A percentile compares a stretch with the other conserved stretches of the same genome.
These are phyloP conservation scores for Corinectria fuckeliana DNA, from an alignment of 2,329 filamentous ascomycete species.

Conservation along the genomic window DNA sequence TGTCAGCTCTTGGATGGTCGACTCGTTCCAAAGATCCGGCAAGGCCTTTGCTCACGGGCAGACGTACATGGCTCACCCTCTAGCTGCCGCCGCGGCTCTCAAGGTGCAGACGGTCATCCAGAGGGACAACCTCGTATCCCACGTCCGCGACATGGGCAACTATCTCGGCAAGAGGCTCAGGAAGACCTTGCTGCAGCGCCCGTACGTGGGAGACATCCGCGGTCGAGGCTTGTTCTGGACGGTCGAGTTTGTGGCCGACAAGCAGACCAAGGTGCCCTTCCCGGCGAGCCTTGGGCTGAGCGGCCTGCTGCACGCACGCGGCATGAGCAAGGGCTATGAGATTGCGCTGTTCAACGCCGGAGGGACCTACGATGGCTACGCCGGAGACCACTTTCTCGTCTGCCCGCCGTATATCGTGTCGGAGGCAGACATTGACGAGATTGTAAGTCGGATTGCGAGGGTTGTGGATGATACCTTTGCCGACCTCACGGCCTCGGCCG, in stretches of 20 bases:
- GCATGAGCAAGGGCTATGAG: slow-evolving; percentile 30
- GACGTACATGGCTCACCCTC: slow-evolving; percentile 34
- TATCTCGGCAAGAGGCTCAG: slow-evolving; percentile 28
- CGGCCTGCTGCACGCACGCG: slow-evolving; percentile 20
- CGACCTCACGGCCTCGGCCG: slow-evolving; percentile 13
- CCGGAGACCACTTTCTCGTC: slow-evolving; percentile 29
- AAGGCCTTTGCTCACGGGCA: slow-evolving; percentile 17
- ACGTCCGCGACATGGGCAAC: slow-evolving; percentile 20
- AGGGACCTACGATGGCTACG: slow-evolving; percentile 32
- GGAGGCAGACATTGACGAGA: slow-evolving; percentile 25
- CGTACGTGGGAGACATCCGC: slow-evolving; percentile 30
- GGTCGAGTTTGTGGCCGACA: slow-evolving; percentile 32
- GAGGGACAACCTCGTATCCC: slow-evolving; percentile 29
- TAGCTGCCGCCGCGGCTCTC: slow-evolving; percentile 36
- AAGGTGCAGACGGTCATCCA: slow-evolving; percentile 36
- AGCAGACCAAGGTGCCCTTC: slow-evolving; percentile 27
- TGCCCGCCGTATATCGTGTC: slow-evolving; percentile 29
- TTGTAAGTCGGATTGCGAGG: slow-evolving; percentile 24
- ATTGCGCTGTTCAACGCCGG: slow-evolving; percentile 31
- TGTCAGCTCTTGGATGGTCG: slow-evolving; percentile 8
- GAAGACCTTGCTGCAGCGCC: slow-evolving; percentile 7
- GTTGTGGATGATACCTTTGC: slow-evolving; percentile 29
- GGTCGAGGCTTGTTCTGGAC: slow-evolving; percentile 31
- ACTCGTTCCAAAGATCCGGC: neutral
- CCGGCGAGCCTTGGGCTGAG: slow-evolving; percentile 21